Evolutionary conservation across 805 yeast species (phyloP).

Genomic region (Myxozyma monticola): DNA sequence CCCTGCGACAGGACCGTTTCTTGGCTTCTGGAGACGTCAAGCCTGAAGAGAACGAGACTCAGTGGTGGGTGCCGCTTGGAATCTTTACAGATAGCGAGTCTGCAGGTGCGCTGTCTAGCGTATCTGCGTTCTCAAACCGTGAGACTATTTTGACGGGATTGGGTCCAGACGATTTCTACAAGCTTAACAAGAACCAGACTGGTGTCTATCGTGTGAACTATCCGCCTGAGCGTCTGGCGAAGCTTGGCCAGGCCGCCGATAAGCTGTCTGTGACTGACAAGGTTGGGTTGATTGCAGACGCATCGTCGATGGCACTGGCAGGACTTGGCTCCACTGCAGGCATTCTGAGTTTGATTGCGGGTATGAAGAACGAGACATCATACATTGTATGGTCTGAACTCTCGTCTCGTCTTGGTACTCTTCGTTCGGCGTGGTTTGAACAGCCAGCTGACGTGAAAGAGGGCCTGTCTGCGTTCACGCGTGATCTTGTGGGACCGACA

Average conservation of each 20-base stretch:
- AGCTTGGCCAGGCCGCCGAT: constrained; percentile 51
- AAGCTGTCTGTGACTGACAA: constrained; percentile 72
- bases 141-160: constrained; percentile 25
- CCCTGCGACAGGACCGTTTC: constrained; percentile 70
- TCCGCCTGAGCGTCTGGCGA: constrained; percentile 65
- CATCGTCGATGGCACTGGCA: constrained; percentile 66
- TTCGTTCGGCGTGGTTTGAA: constrained; percentile 41
- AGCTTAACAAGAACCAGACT: constrained; percentile 69
- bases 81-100: constrained; percentile 31
- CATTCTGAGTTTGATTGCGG: constrained; percentile 57
- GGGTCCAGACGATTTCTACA: constrained; percentile 48
- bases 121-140: constrained; percentile 37
- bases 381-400: constrained; percentile 65
- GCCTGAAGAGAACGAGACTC: constrained; percentile 66
- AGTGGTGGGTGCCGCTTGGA: constrained; percentile 50
- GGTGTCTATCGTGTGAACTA: constrained; percentile 78
- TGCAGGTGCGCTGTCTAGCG: constrained; percentile 27
- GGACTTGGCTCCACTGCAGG: constrained; percentile 66
- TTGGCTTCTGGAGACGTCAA: constrained; percentile 75
- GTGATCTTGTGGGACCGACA: constrained; percentile 54
- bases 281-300: constrained; percentile 80
- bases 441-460: constrained; percentile 43
- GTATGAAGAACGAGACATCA: constrained; percentile 49
- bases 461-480: constrained; percentile 53
- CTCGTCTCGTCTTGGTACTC: constrained; percentile 42